Percentiles rank a stretch among this genome's conserved stretches.
Evolutionary conservation across 768 basidiomycete genomes (phyloP).

Genomic region (Multifurca ochricompacta): DNA sequence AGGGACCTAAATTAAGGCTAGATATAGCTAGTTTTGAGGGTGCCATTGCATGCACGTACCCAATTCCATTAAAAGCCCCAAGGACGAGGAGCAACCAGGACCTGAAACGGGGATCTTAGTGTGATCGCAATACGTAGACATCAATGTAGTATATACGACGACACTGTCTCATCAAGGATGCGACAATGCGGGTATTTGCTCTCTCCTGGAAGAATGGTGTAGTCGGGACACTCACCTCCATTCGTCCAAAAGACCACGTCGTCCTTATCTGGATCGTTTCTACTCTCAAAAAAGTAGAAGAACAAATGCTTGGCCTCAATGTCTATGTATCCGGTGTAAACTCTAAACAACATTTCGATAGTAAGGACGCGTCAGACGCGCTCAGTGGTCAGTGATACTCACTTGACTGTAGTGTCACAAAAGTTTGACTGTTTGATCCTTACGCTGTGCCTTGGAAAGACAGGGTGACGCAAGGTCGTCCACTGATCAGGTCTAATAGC

Average conservation of each 20-base stretch:
- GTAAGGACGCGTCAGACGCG: neutral
- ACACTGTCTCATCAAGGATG: conserved; percentile 18
- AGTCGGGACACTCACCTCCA: conserved; percentile 29
- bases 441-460: conserved; percentile 37
- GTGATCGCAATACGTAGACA: neutral
- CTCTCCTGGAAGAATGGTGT: too few species aligned
- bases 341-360: conserved; percentile 26
- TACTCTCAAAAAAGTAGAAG: conserved; percentile 55
- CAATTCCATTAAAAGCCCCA: conserved; percentile 42
- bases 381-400: conserved; percentile 1
- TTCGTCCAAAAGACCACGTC: conserved; percentile 33
- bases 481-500: conserved; percentile 28
- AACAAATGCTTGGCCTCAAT: conserved; percentile 56
- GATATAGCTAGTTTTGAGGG: neutral
- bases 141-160: neutral
- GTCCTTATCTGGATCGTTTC: conserved; percentile 28
- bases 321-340: conserved; percentile 64
- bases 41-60: conserved; percentile 43
- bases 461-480: conserved; percentile 35
- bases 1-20: conserved; percentile 45
- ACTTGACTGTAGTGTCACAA: conserved; percentile 36
- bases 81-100: conserved; percentile 22
- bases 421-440: conserved; percentile 36
- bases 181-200: too few species aligned
- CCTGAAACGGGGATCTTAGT: neutral